Conservation (phyloP, 2,329 filamentous ascomycete genomes). For the Botryosphaeria dothidea region DNA sequence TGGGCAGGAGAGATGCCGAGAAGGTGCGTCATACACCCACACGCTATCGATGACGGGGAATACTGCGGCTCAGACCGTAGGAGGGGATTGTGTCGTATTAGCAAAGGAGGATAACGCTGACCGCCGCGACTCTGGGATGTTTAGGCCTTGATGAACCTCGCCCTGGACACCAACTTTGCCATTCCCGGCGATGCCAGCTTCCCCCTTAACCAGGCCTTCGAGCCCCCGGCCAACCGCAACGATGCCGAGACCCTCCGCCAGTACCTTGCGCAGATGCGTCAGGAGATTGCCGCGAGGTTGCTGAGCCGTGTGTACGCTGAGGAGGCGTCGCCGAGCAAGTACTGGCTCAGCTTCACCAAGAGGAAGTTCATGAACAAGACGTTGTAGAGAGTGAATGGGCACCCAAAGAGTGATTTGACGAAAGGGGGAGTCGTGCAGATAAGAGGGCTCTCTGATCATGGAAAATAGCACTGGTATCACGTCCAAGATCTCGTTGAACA, state of each 20-base stretch:
- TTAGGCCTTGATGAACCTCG: constrained; percentile 81
- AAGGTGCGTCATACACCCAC: constrained; percentile 48
- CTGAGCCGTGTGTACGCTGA: constrained; percentile 86
- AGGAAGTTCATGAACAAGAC: constrained; percentile 98
- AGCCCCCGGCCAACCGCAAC: constrained; percentile 81
- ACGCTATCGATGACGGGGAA: not conserved
- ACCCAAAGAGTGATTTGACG: not conserved
- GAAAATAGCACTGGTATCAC: not conserved
- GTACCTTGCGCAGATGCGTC: constrained; percentile 89
- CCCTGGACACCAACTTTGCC: constrained; percentile 90
- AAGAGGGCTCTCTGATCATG: not conserved
- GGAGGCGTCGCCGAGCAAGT: constrained; percentile 67
- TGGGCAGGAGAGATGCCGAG: constrained; percentile 65
- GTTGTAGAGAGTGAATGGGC: constrained; percentile 27
- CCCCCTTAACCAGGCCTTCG: constrained; percentile 95
- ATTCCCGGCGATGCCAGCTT: constrained; percentile 92
- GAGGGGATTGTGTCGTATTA: not conserved
- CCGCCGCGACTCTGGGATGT: not conserved
- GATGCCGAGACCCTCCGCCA: constrained; percentile 86
- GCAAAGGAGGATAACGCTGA: not conserved
- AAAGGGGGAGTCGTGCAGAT: not conserved
- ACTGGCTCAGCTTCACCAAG: constrained; percentile 99
- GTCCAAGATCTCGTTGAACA: not conserved
- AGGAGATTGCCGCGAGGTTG: constrained; percentile 83
- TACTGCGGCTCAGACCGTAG: not conserved